Base-by-base conservation (phyloP, 2,329 filamentous ascomycete genomes). In the Tolypocladium album region DNA sequence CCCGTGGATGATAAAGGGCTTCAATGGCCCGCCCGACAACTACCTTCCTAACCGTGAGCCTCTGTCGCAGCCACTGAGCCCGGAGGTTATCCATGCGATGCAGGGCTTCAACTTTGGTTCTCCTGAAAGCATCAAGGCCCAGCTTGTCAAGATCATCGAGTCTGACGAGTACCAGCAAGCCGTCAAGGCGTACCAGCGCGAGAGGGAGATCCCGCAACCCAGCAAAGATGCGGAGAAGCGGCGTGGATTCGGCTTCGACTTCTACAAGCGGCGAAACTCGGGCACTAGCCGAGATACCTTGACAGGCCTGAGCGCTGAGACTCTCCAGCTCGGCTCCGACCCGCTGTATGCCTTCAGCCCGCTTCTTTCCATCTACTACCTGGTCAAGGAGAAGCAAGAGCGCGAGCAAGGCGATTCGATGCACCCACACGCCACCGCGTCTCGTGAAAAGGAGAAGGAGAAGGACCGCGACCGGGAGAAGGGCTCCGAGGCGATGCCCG, bases 71-170 rank as follows among this genome's bases (percentile, higher is more conserved):
- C 92, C 93, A 7, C 77, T 99, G 12, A 93, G 97, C 69, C 79
- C 83, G 1, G 87, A 89, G 52, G 88, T 97, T 5, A 84, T 99
- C 60, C 85, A 90, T 56, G 92, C 90, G 66, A 99, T 99, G 94
- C 95, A 92, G 31, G 94, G 94, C 2, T 99, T 99, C 72, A 96
- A 97, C 72, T 99, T 97, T 76, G 94, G 94, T 0, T 83, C 90
- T 0, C 83, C 91, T 1, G 92, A 97, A 58, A 84, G 85, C 60
- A 97, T 99, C 69, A 87, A 84, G 60, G 78, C 84, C 3, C 90
- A 97, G 70, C 82, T 99, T 52, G 89, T 86, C 12, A 89, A 88
- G 64, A 84, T 92, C n/a, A 83, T 99, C 62, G 89, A 95, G 67
- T 97, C 92, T 0, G 92, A 96, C 8, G 93, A 97, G 47, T 99